A percentile compares a stretch with the other conserved stretches of the same genome.
Conservation (phyloP, 2,329 filamentous ascomycete genomes). For the Botryosphaeria dothidea region DNA sequence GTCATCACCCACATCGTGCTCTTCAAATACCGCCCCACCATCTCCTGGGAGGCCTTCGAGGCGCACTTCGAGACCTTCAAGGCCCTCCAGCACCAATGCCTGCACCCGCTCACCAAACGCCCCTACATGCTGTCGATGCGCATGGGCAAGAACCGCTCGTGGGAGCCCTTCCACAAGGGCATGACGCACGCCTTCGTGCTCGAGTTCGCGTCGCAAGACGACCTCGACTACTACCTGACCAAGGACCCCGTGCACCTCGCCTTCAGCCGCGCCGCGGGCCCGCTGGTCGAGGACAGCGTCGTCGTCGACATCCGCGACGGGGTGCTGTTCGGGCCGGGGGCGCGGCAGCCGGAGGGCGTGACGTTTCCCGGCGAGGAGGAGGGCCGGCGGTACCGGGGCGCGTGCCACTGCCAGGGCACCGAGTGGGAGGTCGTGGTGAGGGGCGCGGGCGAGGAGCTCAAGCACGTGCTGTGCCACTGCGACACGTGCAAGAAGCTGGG, state of each 20-base stretch:
- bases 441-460: constrained; percentile 21
- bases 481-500: constrained; percentile 37
- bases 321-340: constrained; percentile 35
- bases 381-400: constrained; percentile 25
- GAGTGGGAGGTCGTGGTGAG: constrained; percentile 28
- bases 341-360: constrained; percentile 24
- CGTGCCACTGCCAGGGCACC: constrained; percentile 35
- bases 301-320: constrained; percentile 62
- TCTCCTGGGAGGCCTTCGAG: constrained; percentile 52
- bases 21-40: constrained; percentile 62
- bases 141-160: constrained; percentile 49
- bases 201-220: constrained; percentile 64
- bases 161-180: constrained; percentile 53
- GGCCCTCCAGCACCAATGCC: constrained; percentile 59
- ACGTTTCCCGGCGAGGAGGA: constrained; percentile 3
- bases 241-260: constrained; percentile 64
- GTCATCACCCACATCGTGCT: constrained; percentile 65
- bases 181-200: constrained; percentile 70
- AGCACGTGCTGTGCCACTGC: constrained; percentile 40
- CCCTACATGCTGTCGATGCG: constrained; percentile 56
- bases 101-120: constrained; percentile 59
- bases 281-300: constrained; percentile 55
- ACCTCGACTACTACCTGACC: constrained; percentile 68
- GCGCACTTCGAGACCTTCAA: constrained; percentile 41
- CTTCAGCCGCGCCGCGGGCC: constrained; percentile 58